These are phyloP conservation scores for Fraxinus quadrangulata DNA, from an alignment of 257 asterid species.

Conservation along the genomic window DNA sequence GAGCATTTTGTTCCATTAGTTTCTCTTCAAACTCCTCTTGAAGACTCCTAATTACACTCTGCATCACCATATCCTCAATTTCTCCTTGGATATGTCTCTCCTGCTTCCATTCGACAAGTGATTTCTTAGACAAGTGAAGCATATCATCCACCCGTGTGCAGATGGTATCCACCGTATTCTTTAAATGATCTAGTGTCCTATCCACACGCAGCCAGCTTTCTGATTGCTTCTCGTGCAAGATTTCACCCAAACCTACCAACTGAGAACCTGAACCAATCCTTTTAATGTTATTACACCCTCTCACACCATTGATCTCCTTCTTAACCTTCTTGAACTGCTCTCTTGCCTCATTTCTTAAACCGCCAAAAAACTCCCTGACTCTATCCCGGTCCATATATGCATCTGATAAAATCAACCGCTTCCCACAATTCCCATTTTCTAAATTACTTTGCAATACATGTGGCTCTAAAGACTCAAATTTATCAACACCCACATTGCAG, in stretches of 20 bases:
- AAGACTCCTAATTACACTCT: conserved; percentile 42
- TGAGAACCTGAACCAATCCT: conserved; percentile 56
- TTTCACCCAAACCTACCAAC: conserved; percentile 58
- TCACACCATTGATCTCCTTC: conserved; percentile 43
- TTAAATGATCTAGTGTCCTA: conserved; percentile 45
- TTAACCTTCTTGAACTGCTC: conserved; percentile 59
- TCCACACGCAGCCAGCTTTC: conserved; percentile 46
- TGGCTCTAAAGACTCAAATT: conserved; percentile 29
- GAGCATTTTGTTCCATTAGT: conserved; percentile 44
- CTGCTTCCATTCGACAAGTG: conserved; percentile 44
- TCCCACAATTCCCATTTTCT: conserved; percentile 22
- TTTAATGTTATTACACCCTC: conserved; percentile 44
- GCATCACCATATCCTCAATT: conserved; percentile 59
- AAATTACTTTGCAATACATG: conserved; percentile 11
- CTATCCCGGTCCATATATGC: conserved; percentile 40
- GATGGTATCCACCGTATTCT: conserved; percentile 42
- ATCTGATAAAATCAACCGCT: conserved; percentile 26
- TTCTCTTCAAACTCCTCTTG: conserved; percentile 51
- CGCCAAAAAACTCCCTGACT: conserved; percentile 45
- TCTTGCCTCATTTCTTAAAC: conserved; percentile 38
- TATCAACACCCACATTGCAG: conserved; percentile 21
- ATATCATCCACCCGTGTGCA: conserved; percentile 41
- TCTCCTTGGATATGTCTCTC: conserved; percentile 41
- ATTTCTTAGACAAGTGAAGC: conserved; percentile 37
- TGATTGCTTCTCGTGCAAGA: conserved; percentile 48